Base-by-base conservation (phyloP, 2,329 filamentous ascomycete species). In the Blastomyces emzantsi region DNA sequence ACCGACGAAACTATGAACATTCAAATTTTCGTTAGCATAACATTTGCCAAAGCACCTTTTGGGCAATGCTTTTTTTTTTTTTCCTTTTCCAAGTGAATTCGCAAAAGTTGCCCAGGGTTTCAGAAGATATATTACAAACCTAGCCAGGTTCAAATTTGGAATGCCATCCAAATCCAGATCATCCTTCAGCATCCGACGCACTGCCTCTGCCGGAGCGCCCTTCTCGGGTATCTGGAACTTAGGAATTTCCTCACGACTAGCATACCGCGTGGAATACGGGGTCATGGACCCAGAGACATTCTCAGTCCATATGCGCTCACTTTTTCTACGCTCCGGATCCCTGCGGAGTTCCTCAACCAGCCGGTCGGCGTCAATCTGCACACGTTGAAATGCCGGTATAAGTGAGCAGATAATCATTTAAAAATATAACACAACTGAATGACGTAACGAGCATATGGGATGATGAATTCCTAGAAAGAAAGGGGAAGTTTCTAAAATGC, bases 111-210 rank as follows among this genome's bases (percentile, higher is more conserved):
- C 5, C 17, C 30, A 19, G 45, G 25, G 2, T 51, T 19, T 19
- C 19, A 19, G n/a, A 47, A 58, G 13, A 2, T 25, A 22, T n/a
- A 45, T 25, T 1, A 45, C 56, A 13, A 15, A 80, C 79, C 75
- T 81, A 66, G 87, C 87, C 33, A 89, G 75, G 69, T 90, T 90
- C 66, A 90, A 76, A 67, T 87, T 87, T 0, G 88, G 87, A 58
- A 82, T 80, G 36, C 87, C 85, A 69, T 88, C 85, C 2, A 88
- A 77, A 72, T 87, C 84, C 45, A 86, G 73, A 68, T 87, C 85
- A 71, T 87, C 84, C 65, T 80, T 82, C 64, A 87, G 78, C 73
- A 90, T 80, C 67, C 88, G 85, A 68, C 87, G 85, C 0, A 87
- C 87, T 0, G 84, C 82, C 67, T 88, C 85, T 11, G 83, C 82